Base-by-base conservation (phyloP, 495 filamentous ascomycete genomes). In the Penicillium macrosclerotiorum region DNA sequence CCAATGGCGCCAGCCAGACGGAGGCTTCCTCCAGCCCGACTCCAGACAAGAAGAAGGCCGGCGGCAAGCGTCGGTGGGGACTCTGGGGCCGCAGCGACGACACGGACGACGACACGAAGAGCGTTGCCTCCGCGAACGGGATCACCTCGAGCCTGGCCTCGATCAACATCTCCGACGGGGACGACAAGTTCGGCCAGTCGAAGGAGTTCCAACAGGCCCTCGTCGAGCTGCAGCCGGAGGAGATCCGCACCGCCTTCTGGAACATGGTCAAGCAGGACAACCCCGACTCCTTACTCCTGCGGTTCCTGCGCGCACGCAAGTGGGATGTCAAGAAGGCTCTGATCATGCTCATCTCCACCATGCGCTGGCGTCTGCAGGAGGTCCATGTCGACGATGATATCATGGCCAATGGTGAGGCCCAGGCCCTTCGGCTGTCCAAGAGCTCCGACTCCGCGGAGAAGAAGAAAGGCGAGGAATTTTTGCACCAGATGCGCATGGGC, bases 311-410 rank as follows among this genome's bases (percentile, higher is more conserved):
- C 30, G 93, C 93, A 7, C 79, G 93, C 26, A 98, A 97, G 67
- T 98, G 93, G 93, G 88, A 98, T 60, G 81, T 95, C 22, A 86
- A 96, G 35, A 89, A 88, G 55, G 92, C 93, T 13, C 74, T 98
- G 11, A 78, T 96, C 47, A 98, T 98, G 93, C 62, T 96, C 63
- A 79, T 98, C 26, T 87, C 88, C 4, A 96, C 93, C 3, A 90
- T 97, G 78, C 85, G 87, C 61, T 98, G 93, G 93, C 81, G 93
- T 49, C 60, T 79, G 37, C 70, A 75, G 46, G 90, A 94, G 45
- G 82, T 90, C 63, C 83, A 88, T 47, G 89, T 97, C 9, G 86
- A 96, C 58, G 83, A 87, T 37, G 89, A 91, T 59, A 81, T 98
- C 42, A 88, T 97, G 74, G 60, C 57, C 30, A 80, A 82, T 16